These are phyloP conservation scores for Wallemia mellicola DNA, from an alignment of 1,284 basidiomycete species.

Conservation along the genomic window DNA sequence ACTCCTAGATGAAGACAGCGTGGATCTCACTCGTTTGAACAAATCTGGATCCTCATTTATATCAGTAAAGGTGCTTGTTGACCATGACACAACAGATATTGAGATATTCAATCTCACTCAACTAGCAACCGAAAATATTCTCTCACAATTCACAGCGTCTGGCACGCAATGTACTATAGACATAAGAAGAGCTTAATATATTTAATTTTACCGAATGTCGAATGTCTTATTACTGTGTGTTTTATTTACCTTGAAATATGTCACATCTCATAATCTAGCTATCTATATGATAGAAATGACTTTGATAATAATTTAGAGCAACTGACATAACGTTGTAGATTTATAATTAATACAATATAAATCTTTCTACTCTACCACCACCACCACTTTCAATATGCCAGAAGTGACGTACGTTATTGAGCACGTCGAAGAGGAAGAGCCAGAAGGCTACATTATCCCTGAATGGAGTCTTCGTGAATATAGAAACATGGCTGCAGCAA, in stretches of 20 bases:
- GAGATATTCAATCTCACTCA: background rate
- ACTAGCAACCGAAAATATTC: background rate
- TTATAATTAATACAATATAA: too few species aligned
- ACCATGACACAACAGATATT: background rate
- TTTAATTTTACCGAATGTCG: too few species aligned
- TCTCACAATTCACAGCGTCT: background rate
- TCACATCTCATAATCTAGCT: too few species aligned
- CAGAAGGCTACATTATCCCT: background rate
- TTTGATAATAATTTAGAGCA: too few species aligned
- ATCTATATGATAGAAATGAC: too few species aligned
- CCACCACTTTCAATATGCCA: background rate
- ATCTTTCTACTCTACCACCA: too few species aligned
- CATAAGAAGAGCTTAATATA: background rate
- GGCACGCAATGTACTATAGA: background rate
- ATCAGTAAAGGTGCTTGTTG: background rate
- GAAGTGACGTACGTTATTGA: background rate
- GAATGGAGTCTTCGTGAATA: background rate
- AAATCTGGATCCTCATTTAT: constrained; percentile 2
- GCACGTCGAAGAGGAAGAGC: background rate
- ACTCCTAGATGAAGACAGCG: background rate
- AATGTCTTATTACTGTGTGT: too few species aligned
- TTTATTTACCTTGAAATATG: too few species aligned
- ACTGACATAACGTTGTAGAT: too few species aligned
- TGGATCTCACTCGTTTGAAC: background rate
- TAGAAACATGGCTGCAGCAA: background rate